Base-by-base conservation (phyloP, 129 eudicot genomes). In the Chrysanthemum makinoi region DNA sequence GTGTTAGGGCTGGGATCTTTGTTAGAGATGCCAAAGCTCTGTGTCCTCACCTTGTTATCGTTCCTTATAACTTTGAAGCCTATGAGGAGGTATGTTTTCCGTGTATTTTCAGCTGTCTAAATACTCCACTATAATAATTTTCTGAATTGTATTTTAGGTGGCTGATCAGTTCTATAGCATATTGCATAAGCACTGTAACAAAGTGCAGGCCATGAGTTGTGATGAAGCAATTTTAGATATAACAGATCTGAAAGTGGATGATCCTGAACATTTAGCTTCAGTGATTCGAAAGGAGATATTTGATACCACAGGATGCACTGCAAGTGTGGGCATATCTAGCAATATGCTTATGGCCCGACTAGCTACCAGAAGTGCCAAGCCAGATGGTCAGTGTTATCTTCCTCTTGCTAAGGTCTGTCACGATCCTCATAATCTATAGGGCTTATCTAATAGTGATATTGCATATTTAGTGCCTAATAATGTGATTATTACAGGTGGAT, bases 131-230 rank as follows among this genome's bases (percentile, higher is more conserved):
- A 39, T 39, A 39, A 66, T 18, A 16, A 17, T 66, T 50, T 49
- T 60, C 70, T 66, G 59, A 50, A 53, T 62, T 47, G 64, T 62
- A 53, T 70, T 78, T 69, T 87, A 94, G 99, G 97, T 94, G 44
- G 99, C 99, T 78, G 99, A 94, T 83, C 89, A 88, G 67, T 87
- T 94, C 50, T 94, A 94, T 73, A 79, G 83, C 86, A 90, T 90
- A 72, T 73, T 94, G 81, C 99, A 90, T 77, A 86, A 82, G 75
- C 86, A 87, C 84, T 89, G 97, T 82, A 84, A 84, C 58, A 89
- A 81, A 86, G 99, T 94, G 64, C 99, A 94, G 91, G 99, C 99
- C 43, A 90, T 94, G 68, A 94, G 99, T 64, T 94, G 99, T 86
- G 97, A 94, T 61, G 98, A 94, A 80, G 99, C 99, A 64, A 84